phyloP scores from a whole-genome alignment of 2,329 filamentous ascomycete species.

The Pseudogymnoascus pannorum region DNA sequence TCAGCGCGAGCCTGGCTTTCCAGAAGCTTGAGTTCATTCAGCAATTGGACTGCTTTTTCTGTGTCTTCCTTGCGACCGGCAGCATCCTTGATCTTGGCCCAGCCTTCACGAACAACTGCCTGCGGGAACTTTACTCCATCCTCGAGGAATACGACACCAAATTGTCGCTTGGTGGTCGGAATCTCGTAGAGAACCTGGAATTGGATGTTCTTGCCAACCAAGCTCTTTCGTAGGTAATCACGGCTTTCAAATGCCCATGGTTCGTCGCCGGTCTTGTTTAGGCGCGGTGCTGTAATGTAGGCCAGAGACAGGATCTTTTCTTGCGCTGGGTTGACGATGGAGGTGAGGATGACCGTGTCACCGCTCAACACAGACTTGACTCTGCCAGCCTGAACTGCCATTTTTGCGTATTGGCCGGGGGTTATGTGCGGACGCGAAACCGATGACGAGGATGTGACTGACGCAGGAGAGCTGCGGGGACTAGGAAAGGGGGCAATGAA shows the following conservation, averaged over 20 bases:
- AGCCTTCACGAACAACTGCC: conserved; percentile 76
- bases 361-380: conserved; percentile 94
- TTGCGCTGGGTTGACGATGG: conserved; percentile 64
- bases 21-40: conserved; percentile 70
- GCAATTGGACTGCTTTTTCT: conserved; percentile 61
- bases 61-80: conserved; percentile 85
- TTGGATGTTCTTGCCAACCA: conserved; percentile 79
- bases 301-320: conserved; percentile 87
- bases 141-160: conserved; percentile 70
- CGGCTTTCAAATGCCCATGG: conserved; percentile 89
- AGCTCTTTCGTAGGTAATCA: conserved; percentile 77
- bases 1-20: conserved; percentile 74
- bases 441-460: conserved; percentile 22
- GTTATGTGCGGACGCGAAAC: conserved; percentile 30
- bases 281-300: conserved; percentile 80
- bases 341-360: conserved; percentile 80
- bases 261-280: conserved; percentile 86
- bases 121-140: conserved; percentile 75
- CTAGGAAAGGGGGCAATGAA: conserved; percentile 15
- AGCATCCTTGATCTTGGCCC: conserved; percentile 90
- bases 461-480: conserved; percentile 11
- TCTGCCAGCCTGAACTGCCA: conserved; percentile 46
- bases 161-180: conserved; percentile 78
- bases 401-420: conserved; percentile 25
- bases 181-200: conserved; percentile 84